Percentiles rank a stretch among this genome's conserved stretches.
Evolutionary conservation across 306 rosid species (phyloP).

Genomic region (Quercus wislizeni): DNA sequence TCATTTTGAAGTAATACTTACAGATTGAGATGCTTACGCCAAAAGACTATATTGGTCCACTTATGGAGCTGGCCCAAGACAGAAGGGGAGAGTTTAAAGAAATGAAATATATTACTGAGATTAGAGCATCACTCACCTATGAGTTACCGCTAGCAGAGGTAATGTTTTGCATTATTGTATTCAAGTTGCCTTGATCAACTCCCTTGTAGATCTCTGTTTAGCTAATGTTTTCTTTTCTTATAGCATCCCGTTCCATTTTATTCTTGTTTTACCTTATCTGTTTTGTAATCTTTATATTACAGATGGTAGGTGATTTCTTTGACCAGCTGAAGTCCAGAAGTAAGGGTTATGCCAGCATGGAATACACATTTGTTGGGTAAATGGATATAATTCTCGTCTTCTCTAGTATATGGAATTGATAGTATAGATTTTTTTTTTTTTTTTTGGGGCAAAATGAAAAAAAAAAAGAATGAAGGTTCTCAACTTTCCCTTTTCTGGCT

Average conservation of each 20-base stretch:
- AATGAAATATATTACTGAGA: slow-evolving; percentile 86
- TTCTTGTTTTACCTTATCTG: neutral
- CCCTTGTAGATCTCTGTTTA: neutral
- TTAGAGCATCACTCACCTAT: slow-evolving; percentile 70
- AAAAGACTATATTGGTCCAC: slow-evolving; percentile 81
- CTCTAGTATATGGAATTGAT: neutral
- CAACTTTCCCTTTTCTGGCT: neutral
- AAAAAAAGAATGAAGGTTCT: neutral
- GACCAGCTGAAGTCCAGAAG: slow-evolving; percentile 97
- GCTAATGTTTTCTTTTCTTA: neutral
- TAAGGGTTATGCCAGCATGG: slow-evolving; percentile 98
- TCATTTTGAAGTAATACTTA: slow-evolving; percentile 23
- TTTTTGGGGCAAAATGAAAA: neutral
- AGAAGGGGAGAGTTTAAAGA: slow-evolving; percentile 88
- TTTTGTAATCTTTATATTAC: slow-evolving; percentile 16
- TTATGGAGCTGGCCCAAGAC: slow-evolving; percentile 96
- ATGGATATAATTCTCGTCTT: neutral
- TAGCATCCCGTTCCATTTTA: neutral
- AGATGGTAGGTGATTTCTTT: slow-evolving; percentile 89
- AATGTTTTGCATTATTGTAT: slow-evolving; percentile 20
- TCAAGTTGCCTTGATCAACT: neutral
- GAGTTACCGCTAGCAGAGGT: slow-evolving; percentile 90
- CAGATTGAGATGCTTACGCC: slow-evolving; percentile 95
- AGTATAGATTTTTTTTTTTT: neutral
- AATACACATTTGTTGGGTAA: slow-evolving; percentile 74